Evolutionary conservation across 23 red algal species (phyloP).

Genomic region (Gracilaria caudata): DNA sequence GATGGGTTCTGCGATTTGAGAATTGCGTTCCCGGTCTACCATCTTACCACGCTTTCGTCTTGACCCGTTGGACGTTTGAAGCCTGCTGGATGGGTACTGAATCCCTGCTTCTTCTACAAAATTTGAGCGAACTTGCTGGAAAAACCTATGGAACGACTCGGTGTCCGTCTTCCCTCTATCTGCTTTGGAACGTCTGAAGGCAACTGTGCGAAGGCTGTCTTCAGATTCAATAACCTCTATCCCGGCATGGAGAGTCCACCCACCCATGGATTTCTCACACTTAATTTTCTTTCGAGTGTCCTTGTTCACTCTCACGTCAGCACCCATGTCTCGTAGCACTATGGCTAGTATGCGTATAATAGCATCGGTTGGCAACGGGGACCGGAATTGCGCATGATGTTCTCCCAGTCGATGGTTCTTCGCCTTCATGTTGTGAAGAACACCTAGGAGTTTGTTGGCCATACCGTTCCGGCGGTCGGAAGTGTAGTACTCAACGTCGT

Average conservation of each 20-base stretch:
- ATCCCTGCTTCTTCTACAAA: conserved; percentile 48
- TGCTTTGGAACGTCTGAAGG: conserved; percentile 47
- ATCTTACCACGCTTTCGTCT: conserved; percentile 36
- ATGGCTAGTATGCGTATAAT: conserved; percentile 37
- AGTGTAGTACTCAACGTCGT: conserved; percentile 71
- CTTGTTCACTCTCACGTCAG: conserved; percentile 46
- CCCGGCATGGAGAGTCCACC: conserved; percentile 31
- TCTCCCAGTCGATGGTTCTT: conserved; percentile 67
- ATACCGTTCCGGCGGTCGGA: conserved; percentile 39
- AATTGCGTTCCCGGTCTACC: conserved; percentile 10
- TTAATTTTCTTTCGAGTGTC: conserved; percentile 65
- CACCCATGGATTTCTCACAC: conserved; percentile 14
- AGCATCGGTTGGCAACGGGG: conserved; percentile 14
- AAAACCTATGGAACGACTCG: conserved; percentile 54
- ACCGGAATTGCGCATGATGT: conserved; percentile 55
- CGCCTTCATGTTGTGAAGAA: conserved; percentile 62
- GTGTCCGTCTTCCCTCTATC: conserved; percentile 62
- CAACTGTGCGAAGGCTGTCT: conserved; percentile 39
- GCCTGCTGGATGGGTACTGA: conserved; percentile 26
- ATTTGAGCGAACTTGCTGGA: conserved; percentile 28
- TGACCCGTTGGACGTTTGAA: background rate
- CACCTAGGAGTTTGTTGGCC: conserved; percentile 43
- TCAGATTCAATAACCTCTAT: conserved; percentile 54
- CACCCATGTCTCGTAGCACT: conserved; percentile 56
- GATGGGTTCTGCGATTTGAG: background rate